Evolutionary conservation across 768 basidiomycete species (phyloP).

Genomic region (Lactarius pseudohatsudake): DNA sequence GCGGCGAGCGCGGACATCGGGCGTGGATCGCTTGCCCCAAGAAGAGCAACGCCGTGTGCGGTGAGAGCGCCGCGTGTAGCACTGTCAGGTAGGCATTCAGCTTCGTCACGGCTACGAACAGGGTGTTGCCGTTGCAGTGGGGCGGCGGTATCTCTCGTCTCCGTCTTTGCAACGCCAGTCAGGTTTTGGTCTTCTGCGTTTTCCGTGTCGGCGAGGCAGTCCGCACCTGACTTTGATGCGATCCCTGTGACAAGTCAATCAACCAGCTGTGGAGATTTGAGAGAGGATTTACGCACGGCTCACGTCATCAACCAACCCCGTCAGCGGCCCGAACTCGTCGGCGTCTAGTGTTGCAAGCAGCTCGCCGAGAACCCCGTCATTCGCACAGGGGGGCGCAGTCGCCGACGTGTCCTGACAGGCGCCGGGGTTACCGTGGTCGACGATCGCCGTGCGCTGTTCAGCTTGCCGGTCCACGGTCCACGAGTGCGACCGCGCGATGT

Average conservation of each 20-base stretch:
- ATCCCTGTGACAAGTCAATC: constrained; percentile 48
- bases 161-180: too few species aligned
- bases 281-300: constrained; percentile 64
- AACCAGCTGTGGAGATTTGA: not conserved
- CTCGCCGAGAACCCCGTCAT: too few species aligned
- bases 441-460: too few species aligned
- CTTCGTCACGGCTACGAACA: not conserved
- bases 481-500: too few species aligned
- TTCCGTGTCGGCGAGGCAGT: too few species aligned
- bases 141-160: too few species aligned
- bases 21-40: not conserved
- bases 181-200: not conserved
- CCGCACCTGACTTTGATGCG: constrained; percentile 47
- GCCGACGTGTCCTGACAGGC: too few species aligned
- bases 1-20: not conserved
- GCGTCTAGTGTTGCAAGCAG: constrained; percentile 44
- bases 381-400: too few species aligned
- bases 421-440: too few species aligned
- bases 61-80: not conserved
- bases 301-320: constrained; percentile 68
- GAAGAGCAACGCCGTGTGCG: not conserved
- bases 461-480: too few species aligned
- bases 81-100: not conserved
- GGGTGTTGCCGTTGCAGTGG: not conserved
- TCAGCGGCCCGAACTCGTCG: constrained; percentile 41